phyloP scores from a whole-genome alignment of 176 grass and related monocot genomes.

The Phoenix roebelenii region DNA sequence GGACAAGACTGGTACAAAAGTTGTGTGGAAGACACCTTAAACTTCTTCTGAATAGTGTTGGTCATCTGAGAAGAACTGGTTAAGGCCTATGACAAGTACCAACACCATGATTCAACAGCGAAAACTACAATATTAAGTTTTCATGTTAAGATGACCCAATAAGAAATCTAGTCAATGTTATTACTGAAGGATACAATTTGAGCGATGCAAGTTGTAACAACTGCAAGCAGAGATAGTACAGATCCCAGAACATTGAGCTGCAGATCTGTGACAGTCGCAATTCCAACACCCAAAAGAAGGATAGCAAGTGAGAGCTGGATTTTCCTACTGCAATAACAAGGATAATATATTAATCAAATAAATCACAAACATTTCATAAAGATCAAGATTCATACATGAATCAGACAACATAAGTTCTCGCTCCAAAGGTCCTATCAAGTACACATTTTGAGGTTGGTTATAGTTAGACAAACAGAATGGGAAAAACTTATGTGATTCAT shows the following conservation, averaged over 20 bases:
- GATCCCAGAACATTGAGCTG: conserved; percentile 93
- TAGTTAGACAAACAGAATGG: too few relatives aligned
- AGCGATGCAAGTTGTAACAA: conserved; percentile 90
- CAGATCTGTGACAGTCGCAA: conserved; percentile 98
- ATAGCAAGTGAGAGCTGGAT: conserved; percentile 82
- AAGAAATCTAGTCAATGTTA: conserved; percentile 1
- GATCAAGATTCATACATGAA: too few relatives aligned
- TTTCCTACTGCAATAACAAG: conserved; percentile 53
- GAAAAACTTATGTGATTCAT: too few relatives aligned
- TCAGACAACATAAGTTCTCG: too few relatives aligned
- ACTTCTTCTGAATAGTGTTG: conserved; percentile 30
- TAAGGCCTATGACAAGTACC: conserved; percentile 10
- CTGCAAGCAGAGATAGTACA: conserved; percentile 80
- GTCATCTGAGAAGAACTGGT: conserved; percentile 22
- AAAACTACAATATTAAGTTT: too few relatives aligned
- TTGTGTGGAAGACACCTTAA: conserved; percentile 26
- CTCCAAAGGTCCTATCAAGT: too few relatives aligned
- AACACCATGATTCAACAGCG: not conserved
- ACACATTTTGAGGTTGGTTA: too few relatives aligned
- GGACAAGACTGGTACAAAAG: conserved; percentile 21
- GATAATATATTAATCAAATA: too few relatives aligned
- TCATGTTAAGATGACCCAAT: too few relatives aligned
- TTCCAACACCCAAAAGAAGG: conserved; percentile 92
- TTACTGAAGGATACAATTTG: conserved; percentile 94
- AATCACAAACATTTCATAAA: too few relatives aligned